These are phyloP conservation scores for Verticillium longisporum DNA, from an alignment of 2,329 filamentous ascomycete genomes.

Conservation along the genomic window DNA sequence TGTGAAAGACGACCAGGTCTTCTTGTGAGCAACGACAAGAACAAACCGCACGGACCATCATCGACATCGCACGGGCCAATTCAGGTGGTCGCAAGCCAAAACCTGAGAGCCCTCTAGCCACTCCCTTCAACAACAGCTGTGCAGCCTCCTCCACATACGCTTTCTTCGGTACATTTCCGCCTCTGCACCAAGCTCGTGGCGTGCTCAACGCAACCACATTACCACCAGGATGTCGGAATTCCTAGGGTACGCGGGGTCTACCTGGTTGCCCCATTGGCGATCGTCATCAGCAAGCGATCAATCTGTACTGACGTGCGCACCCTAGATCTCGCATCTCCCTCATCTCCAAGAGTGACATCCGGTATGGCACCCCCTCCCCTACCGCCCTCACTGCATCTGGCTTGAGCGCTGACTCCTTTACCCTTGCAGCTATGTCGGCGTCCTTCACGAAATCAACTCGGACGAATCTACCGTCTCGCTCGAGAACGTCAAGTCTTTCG, in stretches of 20 bases:
- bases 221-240: slow-evolving; percentile 50
- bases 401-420: not conserved
- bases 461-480: slow-evolving; percentile 94
- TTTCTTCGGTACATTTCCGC: too few species aligned
- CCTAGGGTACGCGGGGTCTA: slow-evolving; percentile 41
- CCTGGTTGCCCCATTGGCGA: not conserved
- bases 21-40: too few species aligned
- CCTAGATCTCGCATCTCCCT: slow-evolving; percentile 85
- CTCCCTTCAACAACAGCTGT: too few species aligned
- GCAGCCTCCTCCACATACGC: too few species aligned
- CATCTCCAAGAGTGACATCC: slow-evolving; percentile 96
- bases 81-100: too few species aligned
- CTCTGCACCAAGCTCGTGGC: slow-evolving; percentile 22
- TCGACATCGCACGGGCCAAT: too few species aligned
- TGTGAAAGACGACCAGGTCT: too few species aligned
- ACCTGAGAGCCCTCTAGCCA: too few species aligned
- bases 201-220: slow-evolving; percentile 31
- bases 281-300: slow-evolving; percentile 8
- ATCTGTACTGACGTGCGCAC: slow-evolving; percentile 18
- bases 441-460: slow-evolving; percentile 95
- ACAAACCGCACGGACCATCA: too few species aligned
- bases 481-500: slow-evolving; percentile 90
- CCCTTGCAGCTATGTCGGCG: slow-evolving; percentile 75
- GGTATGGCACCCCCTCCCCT: slow-evolving; percentile 48
- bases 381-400: slow-evolving; percentile 1